Evolutionary conservation across 495 filamentous ascomycete genomes (phyloP).

Genomic region (Trichoderma erinaceum): DNA sequence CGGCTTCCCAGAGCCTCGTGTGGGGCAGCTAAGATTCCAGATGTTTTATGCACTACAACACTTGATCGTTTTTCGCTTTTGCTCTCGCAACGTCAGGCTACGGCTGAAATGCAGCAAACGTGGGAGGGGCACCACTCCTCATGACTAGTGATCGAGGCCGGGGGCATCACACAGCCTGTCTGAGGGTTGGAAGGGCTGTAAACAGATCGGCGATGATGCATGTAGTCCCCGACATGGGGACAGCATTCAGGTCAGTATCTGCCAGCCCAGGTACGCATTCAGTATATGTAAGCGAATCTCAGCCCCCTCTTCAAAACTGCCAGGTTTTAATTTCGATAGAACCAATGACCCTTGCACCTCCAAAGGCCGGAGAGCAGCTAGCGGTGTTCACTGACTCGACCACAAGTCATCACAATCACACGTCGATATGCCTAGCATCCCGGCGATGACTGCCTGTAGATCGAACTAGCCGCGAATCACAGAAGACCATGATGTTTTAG

Average conservation of each 20-base stretch:
- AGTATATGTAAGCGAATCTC: not conserved
- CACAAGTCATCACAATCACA: not conserved
- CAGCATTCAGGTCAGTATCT: not conserved
- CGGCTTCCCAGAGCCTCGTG: not conserved
- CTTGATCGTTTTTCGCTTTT: not conserved
- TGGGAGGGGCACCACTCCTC: not conserved
- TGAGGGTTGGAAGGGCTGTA: not conserved
- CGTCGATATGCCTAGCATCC: not conserved
- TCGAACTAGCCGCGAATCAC: constrained; percentile 3
- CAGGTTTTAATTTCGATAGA: not conserved
- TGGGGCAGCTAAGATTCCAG: not conserved
- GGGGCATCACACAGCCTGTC: not conserved
- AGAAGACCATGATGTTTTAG: not conserved
- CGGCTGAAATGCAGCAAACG: not conserved
- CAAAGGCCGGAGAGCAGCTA: not conserved
- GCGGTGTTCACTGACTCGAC: not conserved
- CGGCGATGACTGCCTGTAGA: not conserved
- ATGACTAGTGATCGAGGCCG: not conserved
- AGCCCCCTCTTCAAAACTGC: not conserved
- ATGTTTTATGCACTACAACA: too few relatives aligned
- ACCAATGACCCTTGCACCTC: not conserved
- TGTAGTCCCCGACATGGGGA: not conserved
- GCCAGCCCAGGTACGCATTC: not conserved
- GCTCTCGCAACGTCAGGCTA: not conserved
- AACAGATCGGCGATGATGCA: constrained; percentile 1